Conservation (phyloP, 441 rosid genomes). For the Mallotus repandus region DNA sequence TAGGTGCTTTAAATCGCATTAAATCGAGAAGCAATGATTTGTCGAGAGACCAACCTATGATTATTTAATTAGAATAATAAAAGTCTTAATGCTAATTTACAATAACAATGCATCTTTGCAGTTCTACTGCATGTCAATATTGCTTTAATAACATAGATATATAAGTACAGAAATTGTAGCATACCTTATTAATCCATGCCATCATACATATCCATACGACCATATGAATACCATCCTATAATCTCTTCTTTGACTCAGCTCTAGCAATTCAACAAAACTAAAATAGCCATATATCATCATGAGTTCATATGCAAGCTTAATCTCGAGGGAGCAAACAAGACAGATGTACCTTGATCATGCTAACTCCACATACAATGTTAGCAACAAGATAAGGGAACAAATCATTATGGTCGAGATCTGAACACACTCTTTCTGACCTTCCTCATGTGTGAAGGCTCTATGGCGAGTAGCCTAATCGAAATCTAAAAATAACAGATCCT, state of each 20-base stretch:
- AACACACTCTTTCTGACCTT: conserved; percentile 91
- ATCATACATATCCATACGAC: conserved; percentile 99
- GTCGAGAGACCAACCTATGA: conserved; percentile 96
- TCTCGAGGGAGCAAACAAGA: conserved; percentile 7
- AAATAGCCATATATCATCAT: conserved; percentile 19
- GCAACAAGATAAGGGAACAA: conserved; percentile 98
- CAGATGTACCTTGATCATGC: conserved; percentile 84
- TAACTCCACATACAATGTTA: conserved; percentile 97
- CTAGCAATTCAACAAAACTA: conserved; percentile 97
- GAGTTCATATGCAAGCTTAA: conserved; percentile 17
- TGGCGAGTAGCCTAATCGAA: conserved; percentile 86
- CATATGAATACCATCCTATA: conserved; percentile 88
- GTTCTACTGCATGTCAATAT: conserved; percentile 13
- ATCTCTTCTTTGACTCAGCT: conserved; percentile 97
- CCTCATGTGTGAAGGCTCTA: conserved; percentile 97
- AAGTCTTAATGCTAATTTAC: conserved; percentile 1
- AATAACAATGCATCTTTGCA: conserved; percentile 8
- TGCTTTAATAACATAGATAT: conserved; percentile 8
- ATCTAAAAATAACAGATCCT: conserved; percentile 1
- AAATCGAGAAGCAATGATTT: conserved; percentile 95
- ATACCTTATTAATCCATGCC: conserved; percentile 97
- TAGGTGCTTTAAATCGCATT: too few relatives aligned
- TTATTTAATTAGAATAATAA: conserved; percentile 7
- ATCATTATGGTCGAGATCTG: conserved; percentile 92
- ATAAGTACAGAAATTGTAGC: conserved; percentile 11